Evolutionary conservation across 176 grass and related monocot genomes (phyloP).

Genomic region (Eragrostis curvula): DNA sequence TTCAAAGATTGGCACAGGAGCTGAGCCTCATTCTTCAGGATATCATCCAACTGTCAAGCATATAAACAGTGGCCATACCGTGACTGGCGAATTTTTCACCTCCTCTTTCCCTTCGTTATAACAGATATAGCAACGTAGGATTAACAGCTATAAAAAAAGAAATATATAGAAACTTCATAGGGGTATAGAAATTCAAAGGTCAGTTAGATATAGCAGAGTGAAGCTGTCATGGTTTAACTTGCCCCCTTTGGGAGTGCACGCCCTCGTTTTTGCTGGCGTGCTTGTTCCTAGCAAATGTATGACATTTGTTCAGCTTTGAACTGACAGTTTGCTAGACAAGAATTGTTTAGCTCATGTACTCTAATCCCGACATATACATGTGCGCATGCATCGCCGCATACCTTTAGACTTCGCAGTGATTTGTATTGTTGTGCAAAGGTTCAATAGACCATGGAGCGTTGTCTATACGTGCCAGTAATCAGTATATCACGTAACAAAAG

Average conservation of each 20-base stretch:
- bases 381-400: no score
- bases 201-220: neutral
- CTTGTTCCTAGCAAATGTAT: conserved; percentile 4
- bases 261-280: neutral
- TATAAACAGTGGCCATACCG: neutral
- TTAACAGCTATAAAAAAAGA: neutral
- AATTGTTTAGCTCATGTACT: neutral
- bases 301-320: neutral
- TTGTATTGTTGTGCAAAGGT: neutral
- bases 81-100: neutral
- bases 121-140: conserved; percentile 17
- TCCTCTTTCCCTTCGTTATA: neutral
- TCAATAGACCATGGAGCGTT: no score
- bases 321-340: neutral
- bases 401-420: neutral
- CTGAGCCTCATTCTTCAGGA: conserved; percentile 60
- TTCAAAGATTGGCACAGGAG: conserved; percentile 64
- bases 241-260: neutral
- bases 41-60: conserved; percentile 37
- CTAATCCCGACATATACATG: no score
- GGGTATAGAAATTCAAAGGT: conserved; percentile 4
- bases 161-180: conserved; percentile 14
- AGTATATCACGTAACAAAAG: no score
- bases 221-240: neutral
- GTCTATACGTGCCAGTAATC: neutral